These are phyloP conservation scores for Boechera stricta DNA, from an alignment of 345 rosid genomes.

Conservation along the genomic window DNA sequence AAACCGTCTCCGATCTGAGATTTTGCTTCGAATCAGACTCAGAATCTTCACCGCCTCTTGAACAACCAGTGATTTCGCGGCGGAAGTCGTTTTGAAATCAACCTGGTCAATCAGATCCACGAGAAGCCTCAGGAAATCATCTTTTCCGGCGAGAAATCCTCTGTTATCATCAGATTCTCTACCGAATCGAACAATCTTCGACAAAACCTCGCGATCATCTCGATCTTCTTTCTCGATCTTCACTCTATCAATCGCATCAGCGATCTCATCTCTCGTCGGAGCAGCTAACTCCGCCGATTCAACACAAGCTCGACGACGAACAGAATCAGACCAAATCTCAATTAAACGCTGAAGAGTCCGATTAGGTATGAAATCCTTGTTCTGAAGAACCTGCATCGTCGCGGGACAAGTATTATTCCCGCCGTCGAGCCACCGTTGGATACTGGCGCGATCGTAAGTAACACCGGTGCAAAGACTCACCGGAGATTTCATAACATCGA, in stretches of 20 bases:
- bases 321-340: conserved; percentile 78
- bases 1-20: conserved; percentile 50
- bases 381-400: conserved; percentile 89
- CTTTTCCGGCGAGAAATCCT: conserved; percentile 61
- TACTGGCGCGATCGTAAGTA: conserved; percentile 89
- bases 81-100: conserved; percentile 33
- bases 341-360: conserved; percentile 78
- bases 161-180: conserved; percentile 67
- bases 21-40: conserved; percentile 49
- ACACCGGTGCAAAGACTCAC: conserved; percentile 97
- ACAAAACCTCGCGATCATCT: conserved; percentile 35
- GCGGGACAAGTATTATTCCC: conserved; percentile 93
- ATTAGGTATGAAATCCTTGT: conserved; percentile 79
- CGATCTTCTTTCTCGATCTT: conserved; percentile 33
- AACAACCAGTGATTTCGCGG: conserved; percentile 41
- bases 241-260: conserved; percentile 45
- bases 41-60: conserved; percentile 65
- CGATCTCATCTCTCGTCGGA: conserved; percentile 52
- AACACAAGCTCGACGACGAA: conserved; percentile 40
- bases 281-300: conserved; percentile 35
- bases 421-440: conserved; percentile 89
- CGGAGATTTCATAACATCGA: conserved; percentile 94
- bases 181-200: conserved; percentile 54
- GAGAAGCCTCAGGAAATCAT: conserved; percentile 60
- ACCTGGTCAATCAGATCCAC: conserved; percentile 53